These are phyloP conservation scores for Solanum virginianum DNA, from an alignment of 257 asterid genomes.

Conservation along the genomic window DNA sequence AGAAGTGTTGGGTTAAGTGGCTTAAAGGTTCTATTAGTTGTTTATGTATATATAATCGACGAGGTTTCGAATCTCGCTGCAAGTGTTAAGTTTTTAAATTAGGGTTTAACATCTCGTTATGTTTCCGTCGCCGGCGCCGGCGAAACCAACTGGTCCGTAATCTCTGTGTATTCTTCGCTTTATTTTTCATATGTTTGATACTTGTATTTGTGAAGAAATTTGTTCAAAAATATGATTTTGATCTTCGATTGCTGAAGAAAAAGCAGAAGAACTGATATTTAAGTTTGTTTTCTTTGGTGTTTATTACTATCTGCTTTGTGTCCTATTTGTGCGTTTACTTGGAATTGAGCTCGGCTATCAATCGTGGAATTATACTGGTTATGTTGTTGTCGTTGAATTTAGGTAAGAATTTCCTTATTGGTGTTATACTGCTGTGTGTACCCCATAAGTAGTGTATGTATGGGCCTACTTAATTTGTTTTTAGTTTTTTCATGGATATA, in stretches of 20 bases:
- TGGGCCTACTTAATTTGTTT: background rate
- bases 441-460: background rate
- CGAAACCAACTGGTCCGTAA: background rate
- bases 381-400: background rate
- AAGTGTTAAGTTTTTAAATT: too few species aligned
- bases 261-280: background rate
- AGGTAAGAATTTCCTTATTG: background rate
- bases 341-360: background rate
- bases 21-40: accelerated
- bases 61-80: background rate
- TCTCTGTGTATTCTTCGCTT: background rate
- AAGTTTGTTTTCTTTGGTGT: background rate
- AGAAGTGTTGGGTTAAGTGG: background rate
- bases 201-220: background rate
- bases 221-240: background rate
- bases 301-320: background rate
- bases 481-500: background rate
- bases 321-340: background rate
- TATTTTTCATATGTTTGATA: too few species aligned
- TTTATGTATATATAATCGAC: background rate
- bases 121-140: background rate
- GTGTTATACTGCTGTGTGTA: background rate
- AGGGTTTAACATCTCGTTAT: background rate
- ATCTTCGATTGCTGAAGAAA: background rate
- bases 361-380: background rate